Percentiles rank a stretch among this genome's conserved stretches.
Conservation (phyloP, 257 asterid species). For the Osmanthus fragrans region DNA sequence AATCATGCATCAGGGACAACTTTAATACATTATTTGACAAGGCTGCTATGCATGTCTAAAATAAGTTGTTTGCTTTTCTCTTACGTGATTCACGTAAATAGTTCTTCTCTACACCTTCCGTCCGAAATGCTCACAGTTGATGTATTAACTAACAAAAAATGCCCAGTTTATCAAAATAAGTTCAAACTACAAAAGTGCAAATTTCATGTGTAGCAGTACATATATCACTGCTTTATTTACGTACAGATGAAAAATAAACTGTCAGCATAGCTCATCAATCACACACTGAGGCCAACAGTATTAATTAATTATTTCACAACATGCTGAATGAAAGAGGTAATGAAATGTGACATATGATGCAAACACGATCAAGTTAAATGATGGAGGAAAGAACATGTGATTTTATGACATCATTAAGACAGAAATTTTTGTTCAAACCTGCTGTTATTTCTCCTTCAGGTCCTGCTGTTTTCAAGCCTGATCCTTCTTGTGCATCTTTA, state of each 20-base stretch:
- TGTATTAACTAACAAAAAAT: background rate
- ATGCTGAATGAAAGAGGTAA: background rate
- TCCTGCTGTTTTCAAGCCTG: constrained; percentile 86
- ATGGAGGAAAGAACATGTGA: background rate
- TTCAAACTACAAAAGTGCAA: background rate
- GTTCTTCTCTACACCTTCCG: background rate
- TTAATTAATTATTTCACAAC: background rate
- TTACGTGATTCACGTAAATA: background rate
- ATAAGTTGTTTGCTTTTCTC: background rate
- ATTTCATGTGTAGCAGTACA: background rate
- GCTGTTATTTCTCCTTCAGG: constrained; percentile 98
- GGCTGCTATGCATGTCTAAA: background rate
- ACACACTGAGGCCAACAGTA: background rate
- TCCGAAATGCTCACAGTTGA: background rate
- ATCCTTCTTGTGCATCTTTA: constrained; percentile 75
- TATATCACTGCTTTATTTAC: background rate
- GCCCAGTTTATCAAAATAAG: background rate
- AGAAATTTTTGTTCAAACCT: constrained; percentile 44
- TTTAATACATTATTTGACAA: background rate
- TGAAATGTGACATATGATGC: background rate
- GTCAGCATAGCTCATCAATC: background rate
- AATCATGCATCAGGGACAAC: background rate
- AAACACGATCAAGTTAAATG: background rate
- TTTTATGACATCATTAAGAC: background rate
- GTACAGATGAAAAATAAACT: background rate